Evolutionary conservation across 1,284 basidiomycete species (phyloP), one percentile per base, ranked within the genome.

Genomic region (Uromyces viciae-fabae): DNA sequence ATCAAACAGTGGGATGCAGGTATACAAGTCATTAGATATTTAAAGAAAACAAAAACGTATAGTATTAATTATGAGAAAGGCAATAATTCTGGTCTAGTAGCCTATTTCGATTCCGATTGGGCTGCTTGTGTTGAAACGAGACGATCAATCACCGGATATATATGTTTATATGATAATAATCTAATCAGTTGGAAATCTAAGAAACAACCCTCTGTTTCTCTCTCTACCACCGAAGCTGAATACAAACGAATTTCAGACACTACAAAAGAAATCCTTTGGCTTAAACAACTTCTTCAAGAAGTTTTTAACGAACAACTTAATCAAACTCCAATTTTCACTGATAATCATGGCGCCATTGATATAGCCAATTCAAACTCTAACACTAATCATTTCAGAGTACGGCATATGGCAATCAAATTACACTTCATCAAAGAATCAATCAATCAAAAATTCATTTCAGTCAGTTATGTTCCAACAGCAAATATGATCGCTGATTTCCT

Each of bases 1-100:
- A 68, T 68, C 64, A 28, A 68, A 36, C 64, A 68, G 31, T 68
- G 64, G 64, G 15, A 36, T 19, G 64, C 64, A 7, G 31, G 31
- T 25, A 33, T 25, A 33, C 36, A 68, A 33, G 33, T 38, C 31
- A 15, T 68, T 14, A 68, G 25, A 9, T 68, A 68, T 33, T 33
- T 60, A 11, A 11, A 22, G 46, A 11, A 11, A 11, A 49, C 46
- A 11, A 11, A 49, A 49, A 11, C 46, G 11, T 22, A 49, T 22
- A 11, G 11, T 49, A 49, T 11, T 22, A n/a, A n/a, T 22, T 49
- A 49, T 22, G 22, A 49, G 22, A 49, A 49, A 49, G 46, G 46
- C 46, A 49, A 11, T 22, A 11, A 11, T 22, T 49, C 46, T 49
- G 56, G 14, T 60, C 14, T 31, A 60, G 11, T 60, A n/a, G 17